Evolutionary conservation across 768 basidiomycete species (phyloP), one percentile per base, ranked within the genome.

Genomic region (Rickenella mellea): DNA sequence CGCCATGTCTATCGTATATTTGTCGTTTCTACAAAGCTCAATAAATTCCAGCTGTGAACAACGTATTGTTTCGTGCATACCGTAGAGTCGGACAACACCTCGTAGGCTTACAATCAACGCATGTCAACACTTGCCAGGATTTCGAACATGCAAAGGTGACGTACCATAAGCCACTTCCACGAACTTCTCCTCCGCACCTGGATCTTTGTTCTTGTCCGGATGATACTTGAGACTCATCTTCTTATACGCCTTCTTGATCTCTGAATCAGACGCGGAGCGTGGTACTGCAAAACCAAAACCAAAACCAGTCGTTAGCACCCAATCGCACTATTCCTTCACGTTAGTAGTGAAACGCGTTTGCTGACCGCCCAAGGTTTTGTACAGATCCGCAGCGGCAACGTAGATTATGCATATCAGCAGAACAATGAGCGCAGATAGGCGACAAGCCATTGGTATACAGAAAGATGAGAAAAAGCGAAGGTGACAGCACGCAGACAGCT

Each of bases 1-100:
- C 91, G 47, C 94, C 94, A 65, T 92, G 82, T 44, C 82, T 74
- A 60, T 98, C 96, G 61, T 97, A 99, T 48, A 94, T 87, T 66
- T 78, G 73, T 24, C 87, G 81, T 83, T 91, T 94, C 85, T 93
- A n/a, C 48, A n/a, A n/a, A 24, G 26, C 14, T 20, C 17, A 27
- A n/a, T 25, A 36, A 7, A 46, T 30, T 25, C 11, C 43, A n/a
- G 30, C 19, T 44, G 40, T 17, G 14, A 31, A 27, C 20, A 41
- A 36, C 5, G 5, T 26, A 10, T 14, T 2, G 21, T n/a, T n/a
- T n/a, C n/a, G n/a, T n/a, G 52, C 78, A 52, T 49, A 91, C 89
- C 49, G 78, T 77, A 1, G 74, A 41, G 56, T 97, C 91, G 6
- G 91, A 92, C 22, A 99, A 71, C n/a, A 94, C 76, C 61, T 98